Percentiles rank a stretch among this genome's conserved stretches.
Evolutionary conservation across 2,329 filamentous ascomycete species (phyloP).

Genomic region (Monosporascus sp.): DNA sequence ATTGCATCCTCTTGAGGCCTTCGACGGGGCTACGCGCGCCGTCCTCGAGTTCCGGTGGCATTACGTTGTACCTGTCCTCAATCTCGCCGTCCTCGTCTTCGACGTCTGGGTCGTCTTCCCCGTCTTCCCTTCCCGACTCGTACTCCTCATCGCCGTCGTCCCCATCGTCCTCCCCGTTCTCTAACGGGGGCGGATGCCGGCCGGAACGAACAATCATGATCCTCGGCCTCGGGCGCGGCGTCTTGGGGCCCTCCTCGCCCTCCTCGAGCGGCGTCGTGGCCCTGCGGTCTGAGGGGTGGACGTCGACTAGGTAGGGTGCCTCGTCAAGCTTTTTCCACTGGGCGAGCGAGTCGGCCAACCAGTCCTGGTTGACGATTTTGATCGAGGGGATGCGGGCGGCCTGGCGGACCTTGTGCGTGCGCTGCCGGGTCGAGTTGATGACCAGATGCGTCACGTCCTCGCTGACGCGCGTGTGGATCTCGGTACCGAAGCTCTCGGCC

Average conservation of each 20-base stretch:
- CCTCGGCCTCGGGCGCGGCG: slow-evolving; percentile 36
- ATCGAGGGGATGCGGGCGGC: slow-evolving; percentile 74
- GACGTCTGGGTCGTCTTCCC: slow-evolving; percentile 27
- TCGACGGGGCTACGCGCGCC: slow-evolving; percentile 28
- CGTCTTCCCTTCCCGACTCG: slow-evolving; percentile 30
- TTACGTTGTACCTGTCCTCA: slow-evolving; percentile 40
- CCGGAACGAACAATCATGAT: slow-evolving; percentile 31
- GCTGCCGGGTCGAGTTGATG: slow-evolving; percentile 62
- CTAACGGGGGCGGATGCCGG: slow-evolving; percentile 11
- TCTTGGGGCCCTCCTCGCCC: slow-evolving; percentile 23
- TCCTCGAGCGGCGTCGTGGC: slow-evolving; percentile 22
- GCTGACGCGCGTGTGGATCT: slow-evolving; percentile 51
- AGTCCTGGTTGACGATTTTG: slow-evolving; percentile 87
- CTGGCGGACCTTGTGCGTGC: slow-evolving; percentile 86
- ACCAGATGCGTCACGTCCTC: slow-evolving; percentile 68
- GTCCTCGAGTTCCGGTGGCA: slow-evolving; percentile 43
- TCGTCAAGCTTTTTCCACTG: slow-evolving; percentile 81
- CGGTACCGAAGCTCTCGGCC: slow-evolving; percentile 78
- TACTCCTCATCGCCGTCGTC: slow-evolving; percentile 39
- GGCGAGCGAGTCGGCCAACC: slow-evolving; percentile 79
- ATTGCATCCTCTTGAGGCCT: slow-evolving; percentile 23
- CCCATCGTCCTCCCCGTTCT: slow-evolving; percentile 31
- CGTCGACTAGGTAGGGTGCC: slow-evolving; percentile 67
- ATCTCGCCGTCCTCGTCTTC: slow-evolving; percentile 29
- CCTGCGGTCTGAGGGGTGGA: slow-evolving; percentile 62